phyloP scores from a whole-genome alignment of 2,329 filamentous ascomycete species.

The Talaromyces pinophilus region DNA sequence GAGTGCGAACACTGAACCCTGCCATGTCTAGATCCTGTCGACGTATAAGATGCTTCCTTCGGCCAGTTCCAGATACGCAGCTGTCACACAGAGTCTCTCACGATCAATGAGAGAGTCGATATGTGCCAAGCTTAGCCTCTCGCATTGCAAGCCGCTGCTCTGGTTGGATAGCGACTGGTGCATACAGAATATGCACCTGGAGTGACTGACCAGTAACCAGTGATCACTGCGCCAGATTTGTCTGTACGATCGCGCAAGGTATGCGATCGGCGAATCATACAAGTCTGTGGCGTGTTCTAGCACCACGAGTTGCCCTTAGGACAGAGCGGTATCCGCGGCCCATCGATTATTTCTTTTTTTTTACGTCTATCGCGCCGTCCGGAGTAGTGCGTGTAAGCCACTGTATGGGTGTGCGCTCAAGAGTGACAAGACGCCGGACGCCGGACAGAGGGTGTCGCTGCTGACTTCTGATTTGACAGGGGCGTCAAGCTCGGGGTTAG shows the following conservation, averaged over 20 bases:
- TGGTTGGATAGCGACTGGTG: slow-evolving; percentile 8
- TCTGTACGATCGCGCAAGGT: slow-evolving; percentile 19
- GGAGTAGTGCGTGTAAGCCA: neutral
- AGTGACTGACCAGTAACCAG: neutral
- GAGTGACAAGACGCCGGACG: too few relatives aligned
- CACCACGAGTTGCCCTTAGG: slow-evolving; percentile 21
- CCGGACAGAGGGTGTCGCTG: neutral
- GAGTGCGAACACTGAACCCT: neutral
- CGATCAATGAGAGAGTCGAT: slow-evolving; percentile 7
- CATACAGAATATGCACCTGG: slow-evolving; percentile 17
- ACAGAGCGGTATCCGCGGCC: slow-evolving; percentile 24
- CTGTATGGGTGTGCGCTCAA: neutral
- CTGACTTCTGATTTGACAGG: slow-evolving; percentile 15
- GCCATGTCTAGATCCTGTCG: neutral
- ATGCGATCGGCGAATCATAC: slow-evolving; percentile 22
- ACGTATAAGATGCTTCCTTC: slow-evolving; percentile 5
- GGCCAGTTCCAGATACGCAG: slow-evolving; percentile 6
- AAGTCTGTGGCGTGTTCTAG: slow-evolving; percentile 12
- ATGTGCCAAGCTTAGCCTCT: neutral
- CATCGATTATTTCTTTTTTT: slow-evolving; percentile 16
- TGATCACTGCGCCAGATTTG: slow-evolving; percentile 8
- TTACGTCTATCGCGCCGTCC: neutral
- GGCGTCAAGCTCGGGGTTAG: neutral
- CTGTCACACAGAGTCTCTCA: neutral
- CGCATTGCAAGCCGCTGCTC: neutral